Base-by-base conservation (phyloP, 2,329 filamentous ascomycete genomes). In the Monilinia aucupariae region DNA sequence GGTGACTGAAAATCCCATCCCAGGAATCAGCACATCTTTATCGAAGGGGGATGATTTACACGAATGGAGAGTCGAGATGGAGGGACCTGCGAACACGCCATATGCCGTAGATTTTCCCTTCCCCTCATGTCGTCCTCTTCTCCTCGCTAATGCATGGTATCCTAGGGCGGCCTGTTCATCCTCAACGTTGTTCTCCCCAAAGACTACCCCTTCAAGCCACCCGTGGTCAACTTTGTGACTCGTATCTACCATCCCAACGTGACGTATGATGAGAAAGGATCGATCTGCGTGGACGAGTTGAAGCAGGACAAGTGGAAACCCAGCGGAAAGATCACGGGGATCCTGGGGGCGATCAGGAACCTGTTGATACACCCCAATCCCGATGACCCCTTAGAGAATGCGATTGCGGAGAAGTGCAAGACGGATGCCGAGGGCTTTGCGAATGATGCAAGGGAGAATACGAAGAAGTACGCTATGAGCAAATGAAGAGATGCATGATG, bases 161-260 rank as follows among this genome's bases (percentile, higher is more conserved):
- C 9, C 25, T 47, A 75, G 86, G 85, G 83, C 72, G 87, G 87
- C 63, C 80, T 79, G 72, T 91, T 90, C 79, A 80, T 82, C 64
- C 80, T 91, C 68, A 80, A 82, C 68, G 81, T 90, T 68, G 81
- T 76, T 51, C 82, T 91, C 45, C 88, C 88, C n/a, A 83, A 78
- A 69, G 84, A 87, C 70, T 90, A 90, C 75, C 87, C 87, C 9
- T 90, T 90, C 81, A 90, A 90, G 73, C 86, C 87, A 8, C 87
- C 87, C 4, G 82, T 82, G 59, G 80, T 90, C 68, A 82, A 79
- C 71, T 90, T 90, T 79, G 81, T 81, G 65, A 90, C 87, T 54
- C 89, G 89, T 71, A 87, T 90, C 75, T 91, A 89, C 78, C 88
- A 91, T 74, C 88, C 88, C 0, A 91, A 91, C 71, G 84, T 91